These are phyloP conservation scores for Celoporthe dispersa DNA, from an alignment of 2,329 filamentous ascomycete species.

Conservation along the genomic window DNA sequence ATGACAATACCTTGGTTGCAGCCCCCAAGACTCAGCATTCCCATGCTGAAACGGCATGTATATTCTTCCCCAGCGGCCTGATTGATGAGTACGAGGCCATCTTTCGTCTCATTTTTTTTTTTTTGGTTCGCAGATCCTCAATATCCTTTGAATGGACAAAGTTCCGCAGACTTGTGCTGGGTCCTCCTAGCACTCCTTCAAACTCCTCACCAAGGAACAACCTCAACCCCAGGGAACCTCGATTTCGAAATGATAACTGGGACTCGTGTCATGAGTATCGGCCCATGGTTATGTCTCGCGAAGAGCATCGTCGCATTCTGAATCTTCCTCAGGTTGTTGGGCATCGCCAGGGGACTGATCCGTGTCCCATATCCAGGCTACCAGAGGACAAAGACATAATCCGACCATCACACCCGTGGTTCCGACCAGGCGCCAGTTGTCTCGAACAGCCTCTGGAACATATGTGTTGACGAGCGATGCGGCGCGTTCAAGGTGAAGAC, in stretches of 20 bases:
- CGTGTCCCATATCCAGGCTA: slow-evolving; percentile 36
- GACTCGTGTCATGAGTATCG: not conserved
- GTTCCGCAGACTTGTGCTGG: not conserved
- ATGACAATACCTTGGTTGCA: not conserved
- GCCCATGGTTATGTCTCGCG: not conserved
- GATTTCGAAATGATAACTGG: not conserved
- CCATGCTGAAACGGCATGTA: not conserved
- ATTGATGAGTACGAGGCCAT: not conserved
- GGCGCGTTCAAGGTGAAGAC: slow-evolving; percentile 21
- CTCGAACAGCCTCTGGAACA: slow-evolving; percentile 19
- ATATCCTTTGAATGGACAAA: not conserved
- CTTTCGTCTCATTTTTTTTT: not conserved
- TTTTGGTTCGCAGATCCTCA: not conserved
- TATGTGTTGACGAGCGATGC: slow-evolving; percentile 18
- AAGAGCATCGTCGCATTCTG: not conserved
- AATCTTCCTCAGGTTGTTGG: not conserved
- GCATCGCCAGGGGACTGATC: slow-evolving; percentile 37
- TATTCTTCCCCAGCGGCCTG: not conserved
- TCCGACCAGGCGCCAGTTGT: slow-evolving; percentile 25
- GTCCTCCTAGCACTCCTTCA: not conserved
- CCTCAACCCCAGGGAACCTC: not conserved
- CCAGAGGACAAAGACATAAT: slow-evolving; percentile 16
- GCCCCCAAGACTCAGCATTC: not conserved
- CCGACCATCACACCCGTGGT: slow-evolving; percentile 24
- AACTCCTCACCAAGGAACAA: not conserved